Evolutionary conservation across 495 filamentous ascomycete genomes (phyloP).

Genomic region (Aspergillus haitiensis): DNA sequence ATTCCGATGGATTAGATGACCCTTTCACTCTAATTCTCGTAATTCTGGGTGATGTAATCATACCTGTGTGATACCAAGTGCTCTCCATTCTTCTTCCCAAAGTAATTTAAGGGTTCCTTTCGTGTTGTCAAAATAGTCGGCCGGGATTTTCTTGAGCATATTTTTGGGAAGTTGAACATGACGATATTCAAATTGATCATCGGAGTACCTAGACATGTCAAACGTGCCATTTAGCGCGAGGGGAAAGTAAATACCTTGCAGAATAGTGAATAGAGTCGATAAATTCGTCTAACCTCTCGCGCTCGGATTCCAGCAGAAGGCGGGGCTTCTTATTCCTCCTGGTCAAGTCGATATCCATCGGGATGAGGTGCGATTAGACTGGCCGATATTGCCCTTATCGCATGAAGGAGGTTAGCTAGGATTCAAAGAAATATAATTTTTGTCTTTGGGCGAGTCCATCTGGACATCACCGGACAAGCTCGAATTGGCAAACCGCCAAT

Average conservation of each 20-base stretch:
- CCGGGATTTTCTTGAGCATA: slow-evolving; percentile 95
- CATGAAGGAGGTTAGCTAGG: no score
- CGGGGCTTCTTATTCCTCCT: slow-evolving; percentile 84
- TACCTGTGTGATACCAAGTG: slow-evolving; percentile 94
- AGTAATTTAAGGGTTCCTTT: slow-evolving; percentile 93
- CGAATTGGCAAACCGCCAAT: no score
- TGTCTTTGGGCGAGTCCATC: no score
- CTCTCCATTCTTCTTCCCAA: slow-evolving; percentile 98
- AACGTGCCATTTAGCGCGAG: background rate
- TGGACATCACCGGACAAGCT: no score
- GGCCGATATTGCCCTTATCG: background rate
- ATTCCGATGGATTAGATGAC: slow-evolving; percentile 15
- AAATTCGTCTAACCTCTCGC: slow-evolving; percentile 82
- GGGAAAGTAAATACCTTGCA: slow-evolving; percentile 59
- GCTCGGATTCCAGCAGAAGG: slow-evolving; percentile 75
- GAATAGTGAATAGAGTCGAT: slow-evolving; percentile 94
- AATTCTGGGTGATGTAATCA: slow-evolving; percentile 27
- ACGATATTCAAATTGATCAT: slow-evolving; percentile 85
- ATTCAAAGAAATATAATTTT: no score
- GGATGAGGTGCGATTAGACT: slow-evolving; percentile 14
- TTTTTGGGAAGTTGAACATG: slow-evolving; percentile 96
- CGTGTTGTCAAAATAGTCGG: slow-evolving; percentile 87
- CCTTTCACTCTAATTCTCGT: background rate
- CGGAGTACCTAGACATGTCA: slow-evolving; percentile 66
- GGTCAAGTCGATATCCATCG: slow-evolving; percentile 71